phyloP scores from a whole-genome alignment of 2,329 filamentous ascomycete genomes.

The Epichloe baconii region DNA sequence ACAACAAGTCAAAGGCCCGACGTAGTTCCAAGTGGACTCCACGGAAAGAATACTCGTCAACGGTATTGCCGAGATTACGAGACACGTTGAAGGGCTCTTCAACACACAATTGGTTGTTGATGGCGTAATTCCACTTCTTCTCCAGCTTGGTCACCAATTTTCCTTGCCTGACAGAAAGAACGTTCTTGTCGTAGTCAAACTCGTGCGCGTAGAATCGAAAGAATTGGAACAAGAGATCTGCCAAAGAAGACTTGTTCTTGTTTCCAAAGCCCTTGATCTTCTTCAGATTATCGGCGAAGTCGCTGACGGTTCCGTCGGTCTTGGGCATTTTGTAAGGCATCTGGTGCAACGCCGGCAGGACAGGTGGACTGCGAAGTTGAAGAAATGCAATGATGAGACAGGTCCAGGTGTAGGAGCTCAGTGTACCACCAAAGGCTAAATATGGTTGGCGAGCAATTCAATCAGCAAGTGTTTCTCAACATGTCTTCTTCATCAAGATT shows the following conservation, averaged over 20 bases:
- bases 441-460: background rate
- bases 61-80: slow-evolving; percentile 89
- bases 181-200: slow-evolving; percentile 74
- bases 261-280: slow-evolving; percentile 61
- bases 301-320: slow-evolving; percentile 53
- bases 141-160: slow-evolving; percentile 66
- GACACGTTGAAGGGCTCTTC: slow-evolving; percentile 91
- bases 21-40: slow-evolving; percentile 84
- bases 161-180: slow-evolving; percentile 75
- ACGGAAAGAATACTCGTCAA: slow-evolving; percentile 85
- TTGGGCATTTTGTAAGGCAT: slow-evolving; percentile 34
- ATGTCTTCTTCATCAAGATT: background rate
- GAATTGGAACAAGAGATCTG: slow-evolving; percentile 85
- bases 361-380: slow-evolving; percentile 70
- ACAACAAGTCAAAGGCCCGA: slow-evolving; percentile 72
- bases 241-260: slow-evolving; percentile 69
- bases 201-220: slow-evolving; percentile 93
- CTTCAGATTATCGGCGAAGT: slow-evolving; percentile 78
- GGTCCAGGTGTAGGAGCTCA: slow-evolving; percentile 99
- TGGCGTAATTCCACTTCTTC: slow-evolving; percentile 73
- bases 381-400: slow-evolving; percentile 96
- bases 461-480: slow-evolving; percentile 10
- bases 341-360: slow-evolving; percentile 77
- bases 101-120: slow-evolving; percentile 80
- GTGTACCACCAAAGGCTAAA: slow-evolving; percentile 75